Base-by-base conservation (phyloP, 2,329 filamentous ascomycete genomes). In the Fusarium vanettenii region DNA sequence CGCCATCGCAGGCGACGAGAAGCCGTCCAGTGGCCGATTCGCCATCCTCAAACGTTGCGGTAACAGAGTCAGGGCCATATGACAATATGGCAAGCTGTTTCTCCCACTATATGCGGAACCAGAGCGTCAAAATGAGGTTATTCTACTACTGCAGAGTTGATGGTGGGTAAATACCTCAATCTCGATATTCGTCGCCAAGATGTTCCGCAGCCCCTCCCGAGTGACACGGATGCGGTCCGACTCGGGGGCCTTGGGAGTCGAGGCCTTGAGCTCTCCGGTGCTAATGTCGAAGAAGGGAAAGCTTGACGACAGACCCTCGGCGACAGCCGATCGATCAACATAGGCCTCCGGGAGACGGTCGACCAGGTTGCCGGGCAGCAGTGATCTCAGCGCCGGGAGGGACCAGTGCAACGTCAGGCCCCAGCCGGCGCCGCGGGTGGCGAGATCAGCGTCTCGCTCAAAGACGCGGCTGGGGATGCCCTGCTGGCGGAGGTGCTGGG, bases 351-450 rank as follows among this genome's bases (percentile, higher is more conserved):
- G 84, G 3, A 91, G 79, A 0, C 84, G 84, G 3, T 78, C 76
- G 5, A 86, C 66, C 8, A 91, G 79, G 14, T 86, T 80, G 0
- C 84, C 78, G 0, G 89, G 87, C 31, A 92, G 82, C 25, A 92
- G 82, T 9, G 83, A 78, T 52, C 87, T 84, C 45, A 92, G 82
- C 2, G 84, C 85, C 0, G 87, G 84, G 11, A 92, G 84, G 6
- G 88, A 89, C 90, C 90, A 92, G 78, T 92, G 89, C 66, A 92
- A 82, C 0, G 90, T 92, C 66, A 92, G 82, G 4, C 90, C 91
- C 91, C 90, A 92, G 71, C 91, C 90, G 5, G 85, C 82, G 22
- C 82, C 87, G 35, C 86, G 87, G 31, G 84, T 84, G 66, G 80
- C 82, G 48, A 88, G 82, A 45, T 87, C 84, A 6, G 77, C 67